phyloP scores from a whole-genome alignment of 139 green algal genomes.

The Pedinophyceae sp. region DNA sequence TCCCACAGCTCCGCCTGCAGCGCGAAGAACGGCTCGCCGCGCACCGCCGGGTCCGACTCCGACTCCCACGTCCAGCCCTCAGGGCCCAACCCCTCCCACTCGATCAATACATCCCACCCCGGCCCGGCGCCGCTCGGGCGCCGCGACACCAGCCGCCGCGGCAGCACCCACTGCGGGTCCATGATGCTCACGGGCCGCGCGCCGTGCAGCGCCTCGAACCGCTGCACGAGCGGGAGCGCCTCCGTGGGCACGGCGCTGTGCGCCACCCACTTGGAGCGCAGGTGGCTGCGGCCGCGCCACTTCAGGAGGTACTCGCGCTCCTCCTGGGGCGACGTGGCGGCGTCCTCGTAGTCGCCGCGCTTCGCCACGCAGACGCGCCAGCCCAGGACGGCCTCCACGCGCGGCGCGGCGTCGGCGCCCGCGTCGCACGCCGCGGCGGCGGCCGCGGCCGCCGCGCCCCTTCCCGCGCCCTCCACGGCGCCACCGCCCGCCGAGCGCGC shows the following conservation, averaged over 20 bases:
- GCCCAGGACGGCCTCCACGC: not conserved
- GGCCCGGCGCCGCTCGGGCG: constrained; percentile 39
- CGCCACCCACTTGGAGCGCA: not conserved
- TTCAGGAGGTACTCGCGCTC: not conserved
- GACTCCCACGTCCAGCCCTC: constrained; percentile 73
- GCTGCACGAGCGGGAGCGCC: too few relatives aligned
- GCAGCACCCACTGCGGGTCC: constrained; percentile 2
- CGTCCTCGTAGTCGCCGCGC: not conserved
- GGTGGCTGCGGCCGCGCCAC: not conserved
- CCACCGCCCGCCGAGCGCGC: too few relatives aligned
- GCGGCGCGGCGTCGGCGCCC: too few relatives aligned
- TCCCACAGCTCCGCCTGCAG: constrained; percentile 52
- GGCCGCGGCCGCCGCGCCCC: too few relatives aligned
- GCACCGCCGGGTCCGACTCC: constrained; percentile 25
- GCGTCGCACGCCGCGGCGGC: not conserved
- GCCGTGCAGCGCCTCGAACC: not conserved
- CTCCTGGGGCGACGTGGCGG: not conserved
- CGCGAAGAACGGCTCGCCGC: constrained; percentile 24
- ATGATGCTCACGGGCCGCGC: not conserved
- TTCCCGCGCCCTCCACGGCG: too few relatives aligned
- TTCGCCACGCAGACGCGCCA: not conserved
- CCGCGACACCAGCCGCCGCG: constrained; percentile 34
- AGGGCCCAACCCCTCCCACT: constrained; percentile 56
- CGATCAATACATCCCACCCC: constrained; percentile 78
- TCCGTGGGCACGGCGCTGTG: too few relatives aligned